Evolutionary conservation across 2,329 filamentous ascomycete species (phyloP), one percentile per base, ranked within the genome.

Genomic region (Neopestalotiopsis sp.): DNA sequence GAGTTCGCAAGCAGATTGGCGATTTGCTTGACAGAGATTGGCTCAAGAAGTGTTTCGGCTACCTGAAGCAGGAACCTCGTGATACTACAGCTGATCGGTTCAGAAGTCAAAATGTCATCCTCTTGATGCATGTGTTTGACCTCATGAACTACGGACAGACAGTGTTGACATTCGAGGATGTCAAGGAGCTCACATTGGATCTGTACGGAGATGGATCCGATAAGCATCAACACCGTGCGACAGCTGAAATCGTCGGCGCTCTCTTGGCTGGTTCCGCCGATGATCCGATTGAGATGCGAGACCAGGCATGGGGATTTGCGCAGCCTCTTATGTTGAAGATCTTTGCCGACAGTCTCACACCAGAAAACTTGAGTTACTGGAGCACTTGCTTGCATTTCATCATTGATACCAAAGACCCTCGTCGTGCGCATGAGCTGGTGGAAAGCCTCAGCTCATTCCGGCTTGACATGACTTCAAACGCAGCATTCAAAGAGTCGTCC

Each of bases 401-500:
- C 32, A 85, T 97, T 57, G 94, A 97, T 74, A 91, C 92, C 12
- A 95, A 96, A 76, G 96, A 99, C 80, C 95, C 96, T 13, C 90
- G 97, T 59, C 90, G 95, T 71, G 91, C 91, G 3, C 94, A 92
- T 85, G 95, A 97, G 72, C 87, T 99, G 71, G 89, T 97, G 45
- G 92, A 96, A 72, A 92, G 90, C 80, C 85, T 99, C 24, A 89
- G 92, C 61, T 89, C 91, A 67, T 98, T 98, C 88, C 89, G 94
- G 38, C 86, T 99, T 10, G 96, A 99, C 78, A 95, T 98, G 91
- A 86, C 89, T 5, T 98, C 95, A 0, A 98, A 98, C 77, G 96
- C 97, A 4, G 96, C 96, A 0, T 99, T 99, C 87, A 99, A 99
- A 79, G 97, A 99, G 79, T 97, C 95, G 67, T 97, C 95, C 34